phyloP scores from a whole-genome alignment of 306 rosid species.

The Cucumis melo region DNA sequence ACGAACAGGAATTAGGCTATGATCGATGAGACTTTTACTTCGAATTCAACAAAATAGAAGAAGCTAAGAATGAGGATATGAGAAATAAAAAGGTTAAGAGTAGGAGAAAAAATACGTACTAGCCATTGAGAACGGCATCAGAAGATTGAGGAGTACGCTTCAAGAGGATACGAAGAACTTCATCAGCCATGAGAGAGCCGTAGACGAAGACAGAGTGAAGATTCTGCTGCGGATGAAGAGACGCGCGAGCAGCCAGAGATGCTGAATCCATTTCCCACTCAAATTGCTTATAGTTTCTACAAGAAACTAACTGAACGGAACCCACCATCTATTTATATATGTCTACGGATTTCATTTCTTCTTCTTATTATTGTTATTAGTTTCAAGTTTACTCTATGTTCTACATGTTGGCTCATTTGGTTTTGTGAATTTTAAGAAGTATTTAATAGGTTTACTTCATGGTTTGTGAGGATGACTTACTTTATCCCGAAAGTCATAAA shows the following conservation, averaged over 20 bases:
- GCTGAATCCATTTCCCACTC: background rate
- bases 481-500: too few relatives aligned
- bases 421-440: too few relatives aligned
- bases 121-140: constrained; percentile 40
- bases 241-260: background rate
- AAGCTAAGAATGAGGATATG: background rate
- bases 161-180: constrained; percentile 49
- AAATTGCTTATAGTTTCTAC: background rate
- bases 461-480: too few relatives aligned
- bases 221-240: constrained; percentile 6
- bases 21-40: background rate
- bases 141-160: constrained; percentile 53
- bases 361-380: too few relatives aligned
- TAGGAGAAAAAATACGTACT: constrained; percentile 27
- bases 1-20: background rate
- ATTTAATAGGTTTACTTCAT: too few relatives aligned
- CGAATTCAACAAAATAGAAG: background rate
- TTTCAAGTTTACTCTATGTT: too few relatives aligned
- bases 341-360: too few relatives aligned
- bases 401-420: too few relatives aligned
- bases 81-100: background rate
- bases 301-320: background rate
- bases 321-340: too few relatives aligned
- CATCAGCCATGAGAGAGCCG: constrained; percentile 74
- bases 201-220: constrained; percentile 74